Percentiles rank a stretch among this genome's conserved stretches.
These are phyloP conservation scores for Zymoseptoria ardabiliae DNA, from an alignment of 2,329 filamentous ascomycete genomes.

Conservation along the genomic window DNA sequence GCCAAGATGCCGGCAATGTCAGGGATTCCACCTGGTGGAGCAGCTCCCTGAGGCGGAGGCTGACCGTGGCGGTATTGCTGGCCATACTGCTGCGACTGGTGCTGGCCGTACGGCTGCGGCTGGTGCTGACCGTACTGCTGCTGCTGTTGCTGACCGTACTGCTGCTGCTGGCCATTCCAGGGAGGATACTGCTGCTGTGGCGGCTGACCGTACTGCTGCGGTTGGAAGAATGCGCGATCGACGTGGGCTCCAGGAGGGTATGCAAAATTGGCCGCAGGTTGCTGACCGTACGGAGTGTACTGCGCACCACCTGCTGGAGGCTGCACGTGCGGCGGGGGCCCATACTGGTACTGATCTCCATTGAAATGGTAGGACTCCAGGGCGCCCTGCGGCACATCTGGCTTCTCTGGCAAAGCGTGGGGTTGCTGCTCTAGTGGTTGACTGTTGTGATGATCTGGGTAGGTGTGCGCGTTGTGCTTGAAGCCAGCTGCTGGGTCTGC, in stretches of 20 bases:
- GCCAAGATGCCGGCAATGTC: neutral
- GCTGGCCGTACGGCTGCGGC: neutral
- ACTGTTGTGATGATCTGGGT: conserved; percentile 20
- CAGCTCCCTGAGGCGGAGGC: neutral
- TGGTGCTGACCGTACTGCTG: neutral
- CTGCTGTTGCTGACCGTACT: neutral
- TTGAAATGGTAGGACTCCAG: conserved; percentile 68
- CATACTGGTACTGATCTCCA: conserved; percentile 31
- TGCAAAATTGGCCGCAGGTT: conserved; percentile 1
- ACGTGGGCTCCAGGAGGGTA: conserved; percentile 2
- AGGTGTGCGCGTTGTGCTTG: conserved; percentile 20
- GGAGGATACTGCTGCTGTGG: conserved; percentile 5
- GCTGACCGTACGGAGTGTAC: conserved; percentile 22
- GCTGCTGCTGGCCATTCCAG: neutral
- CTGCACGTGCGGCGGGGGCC: conserved; percentile 6
- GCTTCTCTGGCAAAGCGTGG: conserved; percentile 14
- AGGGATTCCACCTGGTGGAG: neutral
- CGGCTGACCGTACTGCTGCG: neutral
- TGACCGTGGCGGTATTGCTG: neutral
- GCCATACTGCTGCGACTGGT: neutral
- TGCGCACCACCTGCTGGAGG: neutral
- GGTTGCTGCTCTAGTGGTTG: conserved; percentile 3
- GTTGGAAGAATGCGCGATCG: conserved; percentile 9
- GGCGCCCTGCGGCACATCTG: conserved; percentile 3
- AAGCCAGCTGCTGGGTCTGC: conserved; percentile 5